Evolutionary conservation across 768 basidiomycete species (phyloP), one percentile per base, ranked within the genome.

Genomic region (Thelephora aurantiotincta): DNA sequence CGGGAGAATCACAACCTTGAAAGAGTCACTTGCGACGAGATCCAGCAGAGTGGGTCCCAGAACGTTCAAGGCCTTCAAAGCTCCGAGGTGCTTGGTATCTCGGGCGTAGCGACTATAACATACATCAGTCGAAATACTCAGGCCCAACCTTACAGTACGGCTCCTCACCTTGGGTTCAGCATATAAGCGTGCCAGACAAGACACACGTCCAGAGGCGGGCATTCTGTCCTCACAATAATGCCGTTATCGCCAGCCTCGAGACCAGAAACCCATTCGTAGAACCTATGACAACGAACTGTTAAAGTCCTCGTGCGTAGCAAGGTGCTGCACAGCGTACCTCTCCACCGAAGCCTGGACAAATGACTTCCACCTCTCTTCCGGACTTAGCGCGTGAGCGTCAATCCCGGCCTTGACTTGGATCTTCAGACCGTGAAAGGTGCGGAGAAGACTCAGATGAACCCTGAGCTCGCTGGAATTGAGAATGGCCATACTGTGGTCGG

Each of bases 111-210:
- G 54, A 11, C 54, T 58, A 23, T 9, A 11, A 2, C 5, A 45
- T 26, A 33, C 11, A 46, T 12, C 22, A 14, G 26, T 9, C 26
- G 9, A 30, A 9, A 4, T 30, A 4, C 9, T 30, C 9, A 4
- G 9, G 26, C 26, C 26, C 26, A 30, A 30, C 4, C 26, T 30
- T 11, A 22, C 22, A 12, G 26, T 18, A 49, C 34, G 30, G 9
- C 6, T 14, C 26, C 56, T 53, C 54, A 68, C 68, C 59, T 55
- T 11, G 67, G 67, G 42, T 55, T 65, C 18, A 68, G 63, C 43
- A 65, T 16, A 54, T 70, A 69, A 1, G 66, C 68, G 16, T 68
- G 67, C 63, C 68, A 67, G 16, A 68, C 63, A 66, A 68, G 66
- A 58, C 63, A 62, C 19, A 68, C 67, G 35, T 68, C 68, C 26